phyloP scores from a whole-genome alignment of 495 filamentous ascomycete species.

The Daldinia decipiens region DNA sequence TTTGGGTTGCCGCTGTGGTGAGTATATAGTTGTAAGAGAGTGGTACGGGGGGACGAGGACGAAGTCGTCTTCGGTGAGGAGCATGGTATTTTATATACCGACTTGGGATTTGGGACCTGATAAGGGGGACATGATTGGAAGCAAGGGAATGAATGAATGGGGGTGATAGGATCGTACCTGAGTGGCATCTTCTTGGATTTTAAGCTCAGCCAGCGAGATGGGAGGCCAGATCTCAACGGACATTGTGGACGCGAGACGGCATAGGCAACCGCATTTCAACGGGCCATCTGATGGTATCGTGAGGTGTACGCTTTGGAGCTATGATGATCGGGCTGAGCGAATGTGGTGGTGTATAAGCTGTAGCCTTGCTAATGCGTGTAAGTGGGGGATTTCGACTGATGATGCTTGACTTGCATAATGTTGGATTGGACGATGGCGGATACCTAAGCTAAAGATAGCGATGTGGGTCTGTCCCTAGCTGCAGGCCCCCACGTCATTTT shows the following conservation, averaged over 20 bases:
- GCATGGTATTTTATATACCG: conserved; percentile 20
- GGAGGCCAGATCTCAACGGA: conserved; percentile 82
- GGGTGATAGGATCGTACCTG: conserved; percentile 61
- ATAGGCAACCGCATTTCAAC: conserved; percentile 53
- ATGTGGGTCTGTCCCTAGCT: conserved; percentile 10
- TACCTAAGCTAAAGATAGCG: conserved; percentile 20
- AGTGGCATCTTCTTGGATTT: conserved; percentile 72
- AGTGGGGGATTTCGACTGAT: conserved; percentile 35
- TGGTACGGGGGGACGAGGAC: conserved; percentile 45
- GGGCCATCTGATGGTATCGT: conserved; percentile 24
- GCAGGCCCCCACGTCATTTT: conserved; percentile 30
- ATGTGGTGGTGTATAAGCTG: conserved; percentile 8
- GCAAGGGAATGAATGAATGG: conserved; percentile 11
- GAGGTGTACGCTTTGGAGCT: conserved; percentile 15
- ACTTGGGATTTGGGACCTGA: neutral
- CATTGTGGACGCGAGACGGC: conserved; percentile 59
- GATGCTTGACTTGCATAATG: conserved; percentile 10
- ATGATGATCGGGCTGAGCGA: neutral
- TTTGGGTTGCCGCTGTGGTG: conserved; percentile 9
- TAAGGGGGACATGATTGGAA: neutral
- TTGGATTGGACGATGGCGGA: neutral
- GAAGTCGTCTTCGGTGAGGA: conserved; percentile 46
- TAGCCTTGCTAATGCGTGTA: conserved; percentile 15
- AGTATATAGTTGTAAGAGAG: conserved; percentile 14
- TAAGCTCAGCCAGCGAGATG: conserved; percentile 69